phyloP scores from a whole-genome alignment of 2,329 filamentous ascomycete genomes.

The Aspergillus fumigatiaffinis region DNA sequence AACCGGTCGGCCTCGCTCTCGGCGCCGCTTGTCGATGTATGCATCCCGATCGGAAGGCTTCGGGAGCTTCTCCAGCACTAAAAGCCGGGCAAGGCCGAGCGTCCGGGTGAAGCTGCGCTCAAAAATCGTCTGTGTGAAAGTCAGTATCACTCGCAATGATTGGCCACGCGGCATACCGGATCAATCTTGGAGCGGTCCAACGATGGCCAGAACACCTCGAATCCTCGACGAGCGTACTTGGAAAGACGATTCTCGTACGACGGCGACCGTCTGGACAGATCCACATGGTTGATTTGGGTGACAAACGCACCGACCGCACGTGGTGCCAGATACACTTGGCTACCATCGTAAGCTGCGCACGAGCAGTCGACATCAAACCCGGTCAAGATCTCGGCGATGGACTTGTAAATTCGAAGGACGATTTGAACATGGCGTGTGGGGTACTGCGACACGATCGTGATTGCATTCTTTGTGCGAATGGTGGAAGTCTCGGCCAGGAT shows the following conservation, averaged over 20 bases:
- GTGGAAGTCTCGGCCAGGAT: conserved; percentile 80
- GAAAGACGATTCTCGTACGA: conserved; percentile 84
- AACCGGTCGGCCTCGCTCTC: conserved; percentile 67
- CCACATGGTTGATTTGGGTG: conserved; percentile 76
- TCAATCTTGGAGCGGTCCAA: conserved; percentile 73
- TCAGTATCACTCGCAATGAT: background rate
- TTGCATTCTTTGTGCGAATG: conserved; percentile 78
- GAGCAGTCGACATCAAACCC: conserved; percentile 87
- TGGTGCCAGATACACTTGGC: conserved; percentile 74
- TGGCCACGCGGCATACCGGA: conserved; percentile 42
- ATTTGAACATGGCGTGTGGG: conserved; percentile 82
- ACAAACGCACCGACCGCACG: conserved; percentile 74
- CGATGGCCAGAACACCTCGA: conserved; percentile 76
- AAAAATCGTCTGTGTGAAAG: conserved; percentile 60
- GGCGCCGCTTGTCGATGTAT: conserved; percentile 66
- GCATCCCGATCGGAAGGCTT: conserved; percentile 62
- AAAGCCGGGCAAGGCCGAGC: conserved; percentile 70
- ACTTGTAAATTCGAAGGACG: conserved; percentile 80
- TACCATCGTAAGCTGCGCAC: conserved; percentile 74
- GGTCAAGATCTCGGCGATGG: conserved; percentile 76
- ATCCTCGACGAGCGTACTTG: conserved; percentile 79
- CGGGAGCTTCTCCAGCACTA: conserved; percentile 76
- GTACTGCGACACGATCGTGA: conserved; percentile 81
- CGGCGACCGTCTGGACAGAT: conserved; percentile 73
- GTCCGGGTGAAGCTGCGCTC: conserved; percentile 75